Evolutionary conservation across 2,329 filamentous ascomycete genomes (phyloP).

Genomic region (Tricladium varicosporioides): DNA sequence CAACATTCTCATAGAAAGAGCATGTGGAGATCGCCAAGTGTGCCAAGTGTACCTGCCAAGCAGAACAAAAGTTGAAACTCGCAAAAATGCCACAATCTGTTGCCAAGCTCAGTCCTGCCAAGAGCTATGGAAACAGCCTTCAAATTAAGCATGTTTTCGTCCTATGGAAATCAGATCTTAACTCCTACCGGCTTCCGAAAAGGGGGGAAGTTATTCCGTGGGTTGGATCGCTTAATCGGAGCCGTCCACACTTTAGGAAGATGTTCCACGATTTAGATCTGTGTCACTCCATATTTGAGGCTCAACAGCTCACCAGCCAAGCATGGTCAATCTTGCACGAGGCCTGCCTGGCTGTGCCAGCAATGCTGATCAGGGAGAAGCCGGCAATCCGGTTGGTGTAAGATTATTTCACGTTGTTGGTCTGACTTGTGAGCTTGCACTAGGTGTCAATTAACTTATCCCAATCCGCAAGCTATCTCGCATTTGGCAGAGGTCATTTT

Average conservation of each 20-base stretch:
- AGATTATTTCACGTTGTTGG: too few species aligned
- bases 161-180: background rate
- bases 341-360: background rate
- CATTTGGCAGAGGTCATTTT: background rate
- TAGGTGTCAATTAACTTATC: background rate
- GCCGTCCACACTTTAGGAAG: background rate
- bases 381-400: too few species aligned
- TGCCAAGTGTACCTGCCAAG: conserved; percentile 3
- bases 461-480: background rate
- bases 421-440: too few species aligned
- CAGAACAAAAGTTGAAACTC: background rate
- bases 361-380: too few species aligned
- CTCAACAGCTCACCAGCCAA: background rate
- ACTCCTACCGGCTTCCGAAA: background rate
- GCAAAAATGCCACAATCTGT: background rate
- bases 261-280: background rate
- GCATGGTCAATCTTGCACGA: background rate
- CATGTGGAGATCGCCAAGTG: background rate
- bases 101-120: background rate
- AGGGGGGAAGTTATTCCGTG: background rate
- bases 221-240: too few species aligned
- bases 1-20: background rate
- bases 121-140: background rate
- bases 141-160: background rate
- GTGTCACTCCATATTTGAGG: background rate